These are phyloP conservation scores for Chaetomium strumarium DNA, from an alignment of 2,329 filamentous ascomycete species.

Conservation along the genomic window DNA sequence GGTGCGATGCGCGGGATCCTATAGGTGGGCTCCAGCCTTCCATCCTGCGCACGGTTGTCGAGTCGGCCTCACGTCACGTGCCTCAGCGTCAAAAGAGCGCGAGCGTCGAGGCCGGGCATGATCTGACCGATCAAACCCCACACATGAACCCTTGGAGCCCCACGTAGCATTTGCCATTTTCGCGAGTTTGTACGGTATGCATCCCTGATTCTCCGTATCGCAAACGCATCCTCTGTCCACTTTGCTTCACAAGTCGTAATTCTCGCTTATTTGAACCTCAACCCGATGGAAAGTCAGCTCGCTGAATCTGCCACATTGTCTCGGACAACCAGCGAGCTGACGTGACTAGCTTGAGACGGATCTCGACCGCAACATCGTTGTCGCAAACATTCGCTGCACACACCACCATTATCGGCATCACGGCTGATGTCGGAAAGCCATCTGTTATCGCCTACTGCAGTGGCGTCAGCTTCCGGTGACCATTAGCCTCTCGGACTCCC, in stretches of 20 bases:
- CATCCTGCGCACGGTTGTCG: no score
- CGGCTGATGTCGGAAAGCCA: not conserved
- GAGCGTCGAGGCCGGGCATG: no score
- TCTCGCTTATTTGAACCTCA: slow-evolving; percentile 2
- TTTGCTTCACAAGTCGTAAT: not conserved
- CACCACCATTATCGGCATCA: not conserved
- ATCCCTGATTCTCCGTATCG: not conserved
- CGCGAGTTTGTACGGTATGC: no score
- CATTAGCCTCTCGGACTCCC: not conserved
- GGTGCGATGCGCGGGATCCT: no score
- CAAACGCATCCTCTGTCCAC: not conserved
- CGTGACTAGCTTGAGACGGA: not conserved
- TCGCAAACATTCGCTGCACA: not conserved
- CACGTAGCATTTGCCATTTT: no score
- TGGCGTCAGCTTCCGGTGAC: not conserved
- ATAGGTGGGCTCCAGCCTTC: no score
- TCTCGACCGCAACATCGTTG: not conserved
- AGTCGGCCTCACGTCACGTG: no score
- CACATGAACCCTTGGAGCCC: no score
- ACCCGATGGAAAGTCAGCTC: slow-evolving; percentile 21
- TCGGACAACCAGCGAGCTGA: slow-evolving; percentile 16
- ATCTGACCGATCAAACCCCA: no score
- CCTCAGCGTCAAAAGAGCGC: no score
- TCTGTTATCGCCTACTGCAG: not conserved
- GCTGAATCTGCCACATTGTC: slow-evolving; percentile 14